These are phyloP conservation scores for Begonia masoniana DNA, from an alignment of 306 rosid genomes.

Conservation along the genomic window DNA sequence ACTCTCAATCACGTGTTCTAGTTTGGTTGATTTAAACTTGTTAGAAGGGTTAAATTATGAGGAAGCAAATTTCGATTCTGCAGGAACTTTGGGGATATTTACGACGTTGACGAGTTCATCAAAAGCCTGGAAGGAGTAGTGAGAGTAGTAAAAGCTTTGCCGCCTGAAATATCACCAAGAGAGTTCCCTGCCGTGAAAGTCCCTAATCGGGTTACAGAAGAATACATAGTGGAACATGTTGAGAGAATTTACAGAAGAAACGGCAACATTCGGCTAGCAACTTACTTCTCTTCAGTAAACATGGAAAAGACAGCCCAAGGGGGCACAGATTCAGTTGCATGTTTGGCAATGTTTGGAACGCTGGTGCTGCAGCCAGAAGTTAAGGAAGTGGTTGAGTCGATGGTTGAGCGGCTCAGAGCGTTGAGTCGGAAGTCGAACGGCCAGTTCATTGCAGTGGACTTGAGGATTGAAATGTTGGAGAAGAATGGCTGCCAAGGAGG, in stretches of 20 bases:
- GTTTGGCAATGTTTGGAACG: slow-evolving; percentile 94
- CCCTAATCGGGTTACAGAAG: slow-evolving; percentile 82
- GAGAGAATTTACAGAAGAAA: slow-evolving; percentile 57
- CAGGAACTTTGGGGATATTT: slow-evolving; percentile 88
- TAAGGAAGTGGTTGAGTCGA: slow-evolving; percentile 62
- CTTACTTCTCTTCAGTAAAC: slow-evolving; percentile 83
- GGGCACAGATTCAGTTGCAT: slow-evolving; percentile 46
- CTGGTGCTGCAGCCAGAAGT: slow-evolving; percentile 69
- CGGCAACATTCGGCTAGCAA: slow-evolving; percentile 75
- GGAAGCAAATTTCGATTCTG: not conserved
- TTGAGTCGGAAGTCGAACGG: slow-evolving; percentile 80
- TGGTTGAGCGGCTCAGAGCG: slow-evolving; percentile 70
- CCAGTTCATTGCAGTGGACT: slow-evolving; percentile 70
- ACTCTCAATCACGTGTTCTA: no score
- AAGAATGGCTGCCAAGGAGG: slow-evolving; percentile 72
- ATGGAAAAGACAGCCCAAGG: slow-evolving; percentile 55
- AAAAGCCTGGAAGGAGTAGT: slow-evolving; percentile 79
- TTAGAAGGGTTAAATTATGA: not conserved
- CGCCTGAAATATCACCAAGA: slow-evolving; percentile 40
- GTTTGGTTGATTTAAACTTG: no score
- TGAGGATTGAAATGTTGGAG: slow-evolving; percentile 75
- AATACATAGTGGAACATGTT: slow-evolving; percentile 57
- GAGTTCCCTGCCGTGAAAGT: slow-evolving; percentile 80
- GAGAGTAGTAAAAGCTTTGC: slow-evolving; percentile 52
- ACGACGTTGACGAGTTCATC: slow-evolving; percentile 52